These are phyloP conservation scores for sunflower (Helianthus annuus) DNA, from an alignment of 129 eudicot species.

Conservation along the genomic window HanXRQr2.0-SUNRISE NC_035443.2:4698981-4699480, in stretches of 20 bases:
- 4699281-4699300: constrained; percentile 34
- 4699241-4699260: constrained; percentile 43
- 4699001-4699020: constrained; percentile 44
- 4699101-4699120: not conserved
- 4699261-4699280: constrained; percentile 41
- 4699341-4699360: constrained; percentile 56
- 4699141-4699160: too few species aligned
- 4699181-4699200: too few species aligned
- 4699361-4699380: constrained; percentile 60
- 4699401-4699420: too few species aligned
- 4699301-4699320: constrained; percentile 46
- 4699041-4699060: constrained; percentile 77
- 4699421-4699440: too few species aligned
- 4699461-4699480: too few species aligned
- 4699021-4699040: constrained; percentile 60
- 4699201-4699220: not conserved
- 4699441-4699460: too few species aligned
- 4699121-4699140: too few species aligned
- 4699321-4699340: constrained; percentile 72
- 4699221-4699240: not conserved
- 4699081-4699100: constrained; percentile 81
- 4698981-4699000: constrained; percentile 41
- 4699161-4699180: too few species aligned
- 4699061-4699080: constrained; percentile 73
- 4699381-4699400: not conserved